Base-by-base conservation (phyloP, 2,329 filamentous ascomycete species). In the Bipolaris cookei region DNA sequence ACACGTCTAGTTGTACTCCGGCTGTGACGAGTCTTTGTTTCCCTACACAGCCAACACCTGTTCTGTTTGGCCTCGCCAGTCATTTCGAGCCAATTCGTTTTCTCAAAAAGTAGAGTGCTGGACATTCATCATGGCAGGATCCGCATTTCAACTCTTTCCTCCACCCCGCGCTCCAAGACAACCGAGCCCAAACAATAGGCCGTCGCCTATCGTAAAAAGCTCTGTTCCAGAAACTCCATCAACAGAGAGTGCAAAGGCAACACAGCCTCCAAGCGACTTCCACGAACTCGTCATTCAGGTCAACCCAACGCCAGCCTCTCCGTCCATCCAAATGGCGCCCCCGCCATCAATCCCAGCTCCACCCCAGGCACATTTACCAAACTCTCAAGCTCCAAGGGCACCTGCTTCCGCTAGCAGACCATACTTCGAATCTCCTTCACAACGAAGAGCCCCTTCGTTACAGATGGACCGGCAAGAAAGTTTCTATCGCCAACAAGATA, bases 241-340 rank as follows among this genome's bases (percentile, higher is more conserved):
- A 50, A 68, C 68, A 59, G 69, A 76, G 23, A 71, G 68, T 58
- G 66, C 69, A 50, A 70, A 71, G 51, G 68, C 59, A 49, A 61
- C 67, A 23, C 73, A 71, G 39, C 58, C 68, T 43, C 68, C 69
- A 42, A 56, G 62, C 35, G 74, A 77, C 62, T 76, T 77, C 45
- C 76, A 78, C 52, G 74, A 77, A 51, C 71, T 78, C 43, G 63
- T 78, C 44, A 71, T 78, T 16, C 74, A 77, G 52, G 73, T 77
- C 67, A 74, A 76, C 49, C 74, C 75, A 18, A 68, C 70, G n/a
- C 71, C 72, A 39, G 67, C 72, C 7, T 74, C 74, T 8, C 68
- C 72, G 11, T 66, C 71, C n/a, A 67, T 59, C 34, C 59, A 64
- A 47, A 64, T 68, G 56, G 62, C 66, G 38, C 58, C 66, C 28